Evolutionary conservation across 345 rosid genomes (phyloP), one percentile per base, ranked within the genome.

Genomic region (Punica granatum): DNA sequence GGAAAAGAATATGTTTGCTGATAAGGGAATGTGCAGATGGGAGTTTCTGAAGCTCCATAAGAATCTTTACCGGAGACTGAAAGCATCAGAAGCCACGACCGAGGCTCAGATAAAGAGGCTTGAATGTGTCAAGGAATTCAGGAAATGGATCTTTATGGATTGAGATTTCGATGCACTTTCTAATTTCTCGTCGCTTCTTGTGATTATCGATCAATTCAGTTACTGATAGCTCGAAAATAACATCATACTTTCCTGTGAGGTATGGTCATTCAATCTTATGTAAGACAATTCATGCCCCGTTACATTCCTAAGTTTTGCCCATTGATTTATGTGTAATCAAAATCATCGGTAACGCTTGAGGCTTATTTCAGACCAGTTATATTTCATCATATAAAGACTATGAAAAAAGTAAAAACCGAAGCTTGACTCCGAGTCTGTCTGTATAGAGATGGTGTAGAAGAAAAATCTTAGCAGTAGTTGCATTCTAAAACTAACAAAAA

Each of bases 31-130:
- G 89, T 86, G 77, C 56, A 83, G 78, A 77, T 74, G 51, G 7
- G 94, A 90, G 85, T 93, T 80, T 79, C 68, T 78, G 69, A 93
- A 81, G 85, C 84, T 77, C 72, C 96, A 90, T 77, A 83, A 83
- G 77, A 76, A 84, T 81, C 86, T 93, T 19, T 93, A 89, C 68
- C 70, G 79, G 83, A 78, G 65, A 70, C 73, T 92, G 66, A 84
- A 75, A 76, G 85, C 81, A 60, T 76, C 76, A 1, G 75, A 86
- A 42, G 83, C 85, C 63, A 76, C 76, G 67, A 84, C 79, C 44
- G 96, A 88, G 63, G 87, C 84, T 73, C 96, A 90, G 78, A 75
- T 77, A 1, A 76, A 74, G 79, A 90, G 97, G 80, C 68, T 90
- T 56, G 83, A 80, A 68, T 77, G 77, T 75, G 94, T 90, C 48